Conservation (phyloP, 208 protist genomes). For the Trypanosoma theileri region DNA sequence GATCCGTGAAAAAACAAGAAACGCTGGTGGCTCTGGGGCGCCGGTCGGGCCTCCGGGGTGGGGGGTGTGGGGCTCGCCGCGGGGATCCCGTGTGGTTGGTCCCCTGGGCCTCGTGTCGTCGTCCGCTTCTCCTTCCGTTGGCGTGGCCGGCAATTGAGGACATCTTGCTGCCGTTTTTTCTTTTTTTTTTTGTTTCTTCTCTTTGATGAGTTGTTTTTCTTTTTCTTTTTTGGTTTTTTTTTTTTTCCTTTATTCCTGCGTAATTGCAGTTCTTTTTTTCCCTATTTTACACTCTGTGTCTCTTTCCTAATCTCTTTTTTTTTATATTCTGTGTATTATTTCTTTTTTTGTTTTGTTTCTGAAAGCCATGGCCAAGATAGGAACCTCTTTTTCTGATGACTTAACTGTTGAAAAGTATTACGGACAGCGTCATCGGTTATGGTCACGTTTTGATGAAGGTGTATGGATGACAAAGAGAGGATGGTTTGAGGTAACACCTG, state of each 20-base stretch:
- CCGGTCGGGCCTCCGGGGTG: too few species aligned
- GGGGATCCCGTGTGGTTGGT: too few species aligned
- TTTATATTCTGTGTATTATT: not conserved
- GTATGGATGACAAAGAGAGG: constrained; percentile 34
- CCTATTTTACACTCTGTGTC: not conserved
- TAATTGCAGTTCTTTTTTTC: not conserved
- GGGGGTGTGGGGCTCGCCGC: too few species aligned
- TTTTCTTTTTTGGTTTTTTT: constrained; percentile 12
- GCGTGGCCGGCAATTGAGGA: too few species aligned
- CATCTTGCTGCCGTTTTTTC: too few species aligned
- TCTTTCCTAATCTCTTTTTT: constrained; percentile 10
- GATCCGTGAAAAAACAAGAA: too few species aligned
- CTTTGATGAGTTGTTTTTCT: not conserved
- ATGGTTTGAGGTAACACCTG: constrained; percentile 34
- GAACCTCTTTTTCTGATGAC: constrained; percentile 19
- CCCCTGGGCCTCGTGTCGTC: too few species aligned
- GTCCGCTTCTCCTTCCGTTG: too few species aligned
- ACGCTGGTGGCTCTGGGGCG: too few species aligned
- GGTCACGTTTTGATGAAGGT: constrained; percentile 33
- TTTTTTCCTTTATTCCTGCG: not conserved
- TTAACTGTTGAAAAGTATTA: constrained; percentile 26
- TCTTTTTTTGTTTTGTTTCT: constrained; percentile 11
- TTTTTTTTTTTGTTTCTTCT: not conserved
- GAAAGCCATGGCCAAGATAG: constrained; percentile 23
- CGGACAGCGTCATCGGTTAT: constrained; percentile 31